phyloP scores from a whole-genome alignment of 2,329 filamentous ascomycete genomes.

The Arthroderma sp. region DNA sequence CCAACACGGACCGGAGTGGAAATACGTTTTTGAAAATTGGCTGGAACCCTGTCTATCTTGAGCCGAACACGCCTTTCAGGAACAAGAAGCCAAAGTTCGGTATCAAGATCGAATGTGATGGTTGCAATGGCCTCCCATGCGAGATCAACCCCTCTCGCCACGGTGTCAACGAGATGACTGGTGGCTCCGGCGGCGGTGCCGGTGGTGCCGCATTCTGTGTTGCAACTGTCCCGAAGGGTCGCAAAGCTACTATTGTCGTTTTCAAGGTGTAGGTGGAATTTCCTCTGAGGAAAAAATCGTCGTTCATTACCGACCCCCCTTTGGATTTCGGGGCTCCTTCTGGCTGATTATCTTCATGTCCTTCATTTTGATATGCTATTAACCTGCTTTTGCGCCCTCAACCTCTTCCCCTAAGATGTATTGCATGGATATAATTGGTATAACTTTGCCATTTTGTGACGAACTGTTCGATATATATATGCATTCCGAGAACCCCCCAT shows the following conservation, averaged over 20 bases:
- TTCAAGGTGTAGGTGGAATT: constrained; percentile 22
- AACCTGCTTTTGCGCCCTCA: too few species aligned
- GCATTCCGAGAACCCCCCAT: too few species aligned
- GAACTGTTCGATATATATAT: too few species aligned
- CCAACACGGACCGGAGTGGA: constrained; percentile 53
- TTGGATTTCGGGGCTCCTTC: too few species aligned
- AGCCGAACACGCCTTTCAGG: constrained; percentile 39
- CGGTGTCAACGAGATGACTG: constrained; percentile 45
- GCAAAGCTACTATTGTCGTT: constrained; percentile 54
- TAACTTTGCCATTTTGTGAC: too few species aligned
- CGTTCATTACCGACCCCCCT: too few species aligned
- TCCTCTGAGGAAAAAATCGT: too few species aligned
- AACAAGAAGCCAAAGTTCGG: constrained; percentile 51
- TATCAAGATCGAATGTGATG: constrained; percentile 55
- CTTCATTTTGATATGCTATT: too few species aligned
- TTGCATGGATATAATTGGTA: too few species aligned
- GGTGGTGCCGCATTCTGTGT: constrained; percentile 61
- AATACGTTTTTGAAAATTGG: constrained; percentile 62
- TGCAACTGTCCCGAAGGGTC: constrained; percentile 56
- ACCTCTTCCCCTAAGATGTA: too few species aligned
- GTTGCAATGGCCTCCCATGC: constrained; percentile 64
- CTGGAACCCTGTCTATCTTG: constrained; percentile 62
- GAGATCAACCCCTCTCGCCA: constrained; percentile 50
- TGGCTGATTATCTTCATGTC: too few species aligned
- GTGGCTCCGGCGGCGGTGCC: constrained; percentile 46